These are phyloP conservation scores for Coniochaeta pulveracea DNA, from an alignment of 2,329 filamentous ascomycete genomes.

Conservation along the genomic window DNA sequence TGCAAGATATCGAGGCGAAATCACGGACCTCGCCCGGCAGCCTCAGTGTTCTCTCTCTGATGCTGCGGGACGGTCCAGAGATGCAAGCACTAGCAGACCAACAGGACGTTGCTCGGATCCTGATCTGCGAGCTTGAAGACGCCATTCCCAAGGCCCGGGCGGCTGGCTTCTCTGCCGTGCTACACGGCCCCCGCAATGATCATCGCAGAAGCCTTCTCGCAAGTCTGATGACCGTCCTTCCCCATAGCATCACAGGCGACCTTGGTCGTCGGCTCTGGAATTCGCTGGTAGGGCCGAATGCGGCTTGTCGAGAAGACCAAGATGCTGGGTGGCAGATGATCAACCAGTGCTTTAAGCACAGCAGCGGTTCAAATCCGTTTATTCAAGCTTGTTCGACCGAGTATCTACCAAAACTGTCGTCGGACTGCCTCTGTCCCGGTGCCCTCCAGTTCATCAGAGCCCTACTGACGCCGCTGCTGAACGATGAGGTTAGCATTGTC, in stretches of 20 bases:
- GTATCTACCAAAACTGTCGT: slow-evolving; percentile 45
- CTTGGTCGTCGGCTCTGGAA: slow-evolving; percentile 60
- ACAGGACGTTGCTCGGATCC: slow-evolving; percentile 48
- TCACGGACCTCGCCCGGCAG: slow-evolving; percentile 60
- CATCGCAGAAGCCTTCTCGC: slow-evolving; percentile 48
- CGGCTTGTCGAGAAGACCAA: slow-evolving; percentile 48
- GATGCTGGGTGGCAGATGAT: slow-evolving; percentile 60
- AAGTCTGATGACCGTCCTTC: slow-evolving; percentile 43
- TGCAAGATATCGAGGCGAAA: slow-evolving; percentile 54
- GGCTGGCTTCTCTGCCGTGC: slow-evolving; percentile 29
- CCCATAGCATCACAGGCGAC: slow-evolving; percentile 40
- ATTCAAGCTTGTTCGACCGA: slow-evolving; percentile 39
- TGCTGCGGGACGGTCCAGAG: slow-evolving; percentile 37
- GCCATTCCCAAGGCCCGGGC: slow-evolving; percentile 30
- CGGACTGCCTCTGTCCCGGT: slow-evolving; percentile 47
- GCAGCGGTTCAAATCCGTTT: slow-evolving; percentile 39
- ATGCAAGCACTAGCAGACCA: slow-evolving; percentile 46
- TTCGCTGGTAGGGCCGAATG: slow-evolving; percentile 54
- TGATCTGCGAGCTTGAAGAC: slow-evolving; percentile 55
- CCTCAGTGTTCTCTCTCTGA: slow-evolving; percentile 48
- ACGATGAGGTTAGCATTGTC: slow-evolving; percentile 29
- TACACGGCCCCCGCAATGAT: slow-evolving; percentile 34
- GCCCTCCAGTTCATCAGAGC: slow-evolving; percentile 52
- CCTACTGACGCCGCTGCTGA: slow-evolving; percentile 34
- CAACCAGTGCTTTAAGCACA: slow-evolving; percentile 30